Evolutionary conservation across 164 flowering plant species (phyloP).

Genomic region (Buxus sempervirens): DNA sequence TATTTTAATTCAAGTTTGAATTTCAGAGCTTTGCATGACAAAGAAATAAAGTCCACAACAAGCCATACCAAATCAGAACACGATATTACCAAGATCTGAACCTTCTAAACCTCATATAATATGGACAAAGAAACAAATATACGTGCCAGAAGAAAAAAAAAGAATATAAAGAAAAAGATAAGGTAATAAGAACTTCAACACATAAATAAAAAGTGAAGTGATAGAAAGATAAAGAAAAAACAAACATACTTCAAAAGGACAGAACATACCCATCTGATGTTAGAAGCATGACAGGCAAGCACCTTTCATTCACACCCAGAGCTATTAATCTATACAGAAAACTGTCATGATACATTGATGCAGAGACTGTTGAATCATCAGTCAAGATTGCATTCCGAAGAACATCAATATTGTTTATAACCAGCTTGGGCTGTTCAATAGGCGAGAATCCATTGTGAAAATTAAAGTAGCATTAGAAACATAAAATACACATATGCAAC

Average conservation of each 20-base stretch:
- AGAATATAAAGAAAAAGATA: too few relatives aligned
- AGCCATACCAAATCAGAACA: neutral
- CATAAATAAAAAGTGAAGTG: neutral
- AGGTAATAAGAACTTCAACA: neutral
- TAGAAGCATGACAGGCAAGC: constrained; percentile 69
- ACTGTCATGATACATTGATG: constrained; percentile 83
- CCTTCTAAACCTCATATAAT: neutral
- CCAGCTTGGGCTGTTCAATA: constrained; percentile 84
- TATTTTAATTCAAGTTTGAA: too few relatives aligned
- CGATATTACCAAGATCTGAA: neutral
- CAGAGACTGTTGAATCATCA: constrained; percentile 63
- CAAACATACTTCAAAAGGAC: neutral
- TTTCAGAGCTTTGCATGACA: neutral
- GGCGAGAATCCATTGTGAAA: constrained; percentile 1
- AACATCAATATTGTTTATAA: constrained; percentile 82
- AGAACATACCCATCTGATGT: constrained; percentile 75
- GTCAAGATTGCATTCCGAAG: constrained; percentile 53
- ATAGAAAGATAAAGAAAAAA: neutral
- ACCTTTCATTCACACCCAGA: constrained; percentile 72
- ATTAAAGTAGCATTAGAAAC: neutral
- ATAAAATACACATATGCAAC: neutral
- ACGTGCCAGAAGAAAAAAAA: neutral
- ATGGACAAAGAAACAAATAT: neutral
- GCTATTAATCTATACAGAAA: constrained; percentile 81
- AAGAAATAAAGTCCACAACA: neutral